Conservation (phyloP, 1,284 basidiomycete species). For the Microbotryum intermedium region DNA sequence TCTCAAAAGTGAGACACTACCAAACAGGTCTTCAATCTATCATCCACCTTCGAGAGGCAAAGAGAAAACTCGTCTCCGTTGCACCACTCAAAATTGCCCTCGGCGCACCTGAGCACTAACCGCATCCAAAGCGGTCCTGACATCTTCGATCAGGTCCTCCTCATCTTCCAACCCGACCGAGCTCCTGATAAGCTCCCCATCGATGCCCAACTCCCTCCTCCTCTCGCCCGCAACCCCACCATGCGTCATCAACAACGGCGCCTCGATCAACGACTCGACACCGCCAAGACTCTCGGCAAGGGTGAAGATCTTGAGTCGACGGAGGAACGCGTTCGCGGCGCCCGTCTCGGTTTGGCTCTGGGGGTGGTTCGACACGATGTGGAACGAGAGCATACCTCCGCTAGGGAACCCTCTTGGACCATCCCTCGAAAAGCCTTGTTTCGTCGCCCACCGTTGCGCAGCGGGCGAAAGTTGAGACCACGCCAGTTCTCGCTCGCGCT, state of each 20-base stretch:
- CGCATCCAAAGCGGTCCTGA: slow-evolving; percentile 58
- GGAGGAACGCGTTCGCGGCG: slow-evolving; percentile 57
- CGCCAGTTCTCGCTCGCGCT: slow-evolving; percentile 42
- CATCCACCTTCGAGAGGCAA: too few species aligned
- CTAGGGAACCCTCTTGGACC: slow-evolving; percentile 57
- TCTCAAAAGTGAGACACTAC: neutral
- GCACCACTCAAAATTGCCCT: neutral
- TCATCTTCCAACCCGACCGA: slow-evolving; percentile 83
- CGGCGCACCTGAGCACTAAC: slow-evolving; percentile 26
- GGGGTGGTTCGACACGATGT: slow-evolving; percentile 32
- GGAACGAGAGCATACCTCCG: slow-evolving; percentile 74
- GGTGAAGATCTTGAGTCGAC: slow-evolving; percentile 60
- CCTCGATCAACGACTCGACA: slow-evolving; percentile 52
- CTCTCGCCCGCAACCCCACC: slow-evolving; percentile 56
- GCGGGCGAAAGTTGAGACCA: slow-evolving; percentile 53
- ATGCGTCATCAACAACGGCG: slow-evolving; percentile 42
- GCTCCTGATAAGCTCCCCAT: slow-evolving; percentile 67
- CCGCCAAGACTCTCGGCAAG: slow-evolving; percentile 87
- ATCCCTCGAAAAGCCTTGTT: slow-evolving; percentile 35
- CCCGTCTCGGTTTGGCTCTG: slow-evolving; percentile 8
- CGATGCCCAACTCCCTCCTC: slow-evolving; percentile 64
- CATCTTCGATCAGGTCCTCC: slow-evolving; percentile 68
- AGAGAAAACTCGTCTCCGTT: too few species aligned
- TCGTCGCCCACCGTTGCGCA: slow-evolving; percentile 37
- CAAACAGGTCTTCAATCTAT: too few species aligned